Percentiles rank a stretch among this genome's conserved stretches.
phyloP scores from a whole-genome alignment of 2,329 filamentous ascomycete genomes.

The Westerdykella sp. region DNA sequence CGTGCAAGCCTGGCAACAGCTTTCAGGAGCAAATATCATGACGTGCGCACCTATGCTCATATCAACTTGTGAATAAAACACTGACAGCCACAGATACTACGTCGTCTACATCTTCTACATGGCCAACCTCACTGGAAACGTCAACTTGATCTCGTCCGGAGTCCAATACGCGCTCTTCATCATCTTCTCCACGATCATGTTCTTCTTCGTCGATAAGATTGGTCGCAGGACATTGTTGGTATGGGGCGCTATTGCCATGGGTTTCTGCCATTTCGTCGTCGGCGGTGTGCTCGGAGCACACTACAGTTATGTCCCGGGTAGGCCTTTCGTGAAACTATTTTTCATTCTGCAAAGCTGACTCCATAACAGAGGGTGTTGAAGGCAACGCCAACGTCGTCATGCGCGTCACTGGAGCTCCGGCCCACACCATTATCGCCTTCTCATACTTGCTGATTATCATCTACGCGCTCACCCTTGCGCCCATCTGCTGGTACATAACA shows the following conservation, averaged over 20 bases:
- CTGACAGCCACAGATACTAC: constrained; percentile 45
- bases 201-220: constrained; percentile 40
- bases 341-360: not conserved
- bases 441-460: constrained; percentile 59
- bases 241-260: constrained; percentile 41
- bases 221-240: constrained; percentile 39
- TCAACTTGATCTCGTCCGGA: constrained; percentile 40
- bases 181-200: constrained; percentile 37
- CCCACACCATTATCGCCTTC: constrained; percentile 60
- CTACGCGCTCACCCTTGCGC: constrained; percentile 58
- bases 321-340: not conserved
- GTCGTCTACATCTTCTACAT: constrained; percentile 57
- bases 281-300: constrained; percentile 37
- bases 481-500: constrained; percentile 49
- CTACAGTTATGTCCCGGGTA: constrained; percentile 38
- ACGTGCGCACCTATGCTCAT: constrained; percentile 9
- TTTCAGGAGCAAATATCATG: constrained; percentile 36
- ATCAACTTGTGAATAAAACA: not conserved
- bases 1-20: constrained; percentile 53
- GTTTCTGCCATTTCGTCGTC: constrained; percentile 44
- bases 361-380: constrained; percentile 33
- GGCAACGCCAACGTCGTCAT: constrained; percentile 51
- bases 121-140: constrained; percentile 50
- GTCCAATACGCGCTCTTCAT: constrained; percentile 42
- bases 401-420: constrained; percentile 46